A percentile compares a stretch with the other conserved stretches of the same genome.
phyloP scores from a whole-genome alignment of 2,329 filamentous ascomycete species.

The Hyphodiscus sp. region DNA sequence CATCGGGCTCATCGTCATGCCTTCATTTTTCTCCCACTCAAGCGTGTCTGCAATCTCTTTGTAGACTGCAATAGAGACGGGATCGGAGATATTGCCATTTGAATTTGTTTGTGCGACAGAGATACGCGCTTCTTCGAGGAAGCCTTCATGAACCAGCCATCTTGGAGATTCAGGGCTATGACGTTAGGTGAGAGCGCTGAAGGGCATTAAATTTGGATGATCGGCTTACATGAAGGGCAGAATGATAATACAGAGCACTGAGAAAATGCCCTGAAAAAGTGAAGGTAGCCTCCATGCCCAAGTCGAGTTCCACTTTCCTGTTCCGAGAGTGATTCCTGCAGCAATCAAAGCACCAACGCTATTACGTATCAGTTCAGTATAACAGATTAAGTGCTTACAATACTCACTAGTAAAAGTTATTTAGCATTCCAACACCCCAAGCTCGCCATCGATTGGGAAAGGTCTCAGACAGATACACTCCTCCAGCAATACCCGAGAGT shows the following conservation, averaged over 20 bases:
- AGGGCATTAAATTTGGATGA: background rate
- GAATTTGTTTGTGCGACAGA: constrained; percentile 35
- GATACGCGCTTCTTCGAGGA: constrained; percentile 17
- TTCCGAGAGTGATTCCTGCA: constrained; percentile 32
- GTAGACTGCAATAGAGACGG: constrained; percentile 23
- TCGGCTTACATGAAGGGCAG: constrained; percentile 16
- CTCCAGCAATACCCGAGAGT: constrained; percentile 32
- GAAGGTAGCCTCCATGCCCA: constrained; percentile 33
- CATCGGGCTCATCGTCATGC: constrained; percentile 16
- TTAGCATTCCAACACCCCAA: constrained; percentile 37
- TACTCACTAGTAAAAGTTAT: constrained; percentile 31
- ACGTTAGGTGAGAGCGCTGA: constrained; percentile 33
- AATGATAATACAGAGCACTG: constrained; percentile 15
- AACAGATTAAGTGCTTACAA: background rate
- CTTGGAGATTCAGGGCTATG: constrained; percentile 20
- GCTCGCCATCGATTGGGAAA: constrained; percentile 40
- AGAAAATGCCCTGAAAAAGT: constrained; percentile 26
- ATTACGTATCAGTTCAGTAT: background rate
- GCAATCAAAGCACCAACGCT: constrained; percentile 32
- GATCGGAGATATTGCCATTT: constrained; percentile 31
- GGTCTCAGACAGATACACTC: constrained; percentile 44
- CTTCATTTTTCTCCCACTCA: constrained; percentile 22
- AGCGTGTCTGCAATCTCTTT: constrained; percentile 27
- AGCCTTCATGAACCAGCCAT: constrained; percentile 29
- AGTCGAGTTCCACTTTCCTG: constrained; percentile 30